Percentiles rank a stretch among this genome's conserved stretches.
These are phyloP conservation scores for Vicia villosa DNA, from an alignment of 306 rosid genomes.

Conservation along the genomic window DNA sequence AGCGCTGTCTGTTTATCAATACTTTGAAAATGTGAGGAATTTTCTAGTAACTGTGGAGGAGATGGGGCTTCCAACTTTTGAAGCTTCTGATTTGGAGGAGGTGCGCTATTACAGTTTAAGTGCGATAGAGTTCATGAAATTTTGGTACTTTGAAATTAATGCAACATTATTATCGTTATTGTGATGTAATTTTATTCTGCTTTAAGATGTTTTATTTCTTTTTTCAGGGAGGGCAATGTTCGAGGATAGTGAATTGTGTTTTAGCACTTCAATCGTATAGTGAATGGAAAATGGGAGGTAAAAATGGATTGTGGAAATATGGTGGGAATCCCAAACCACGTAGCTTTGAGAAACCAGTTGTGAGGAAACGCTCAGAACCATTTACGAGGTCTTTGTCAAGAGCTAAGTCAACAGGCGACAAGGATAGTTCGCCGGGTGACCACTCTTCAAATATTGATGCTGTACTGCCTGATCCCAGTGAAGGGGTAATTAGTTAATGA, in stretches of 20 bases:
- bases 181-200: not conserved
- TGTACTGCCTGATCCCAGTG: constrained; percentile 42
- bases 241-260: constrained; percentile 80
- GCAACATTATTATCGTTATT: not conserved
- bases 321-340: constrained; percentile 59
- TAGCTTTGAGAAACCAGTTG: constrained; percentile 44
- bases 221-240: constrained; percentile 76
- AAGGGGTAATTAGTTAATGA: constrained; percentile 72
- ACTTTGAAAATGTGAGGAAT: constrained; percentile 53
- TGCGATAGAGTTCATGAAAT: not conserved
- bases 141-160: constrained; percentile 8
- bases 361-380: constrained; percentile 68
- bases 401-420: constrained; percentile 45
- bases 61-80: constrained; percentile 77
- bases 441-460: constrained; percentile 44
- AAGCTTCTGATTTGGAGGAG: constrained; percentile 88
- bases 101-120: constrained; percentile 39
- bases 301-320: constrained; percentile 70
- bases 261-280: constrained; percentile 77
- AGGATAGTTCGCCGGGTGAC: constrained; percentile 48
- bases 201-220: not conserved
- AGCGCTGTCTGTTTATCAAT: constrained; percentile 48
- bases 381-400: constrained; percentile 50
- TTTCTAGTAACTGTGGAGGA: constrained; percentile 45
- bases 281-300: constrained; percentile 73